Base-by-base conservation (phyloP, 2,329 filamentous ascomycete species). In the Neurospora sp. region DNA sequence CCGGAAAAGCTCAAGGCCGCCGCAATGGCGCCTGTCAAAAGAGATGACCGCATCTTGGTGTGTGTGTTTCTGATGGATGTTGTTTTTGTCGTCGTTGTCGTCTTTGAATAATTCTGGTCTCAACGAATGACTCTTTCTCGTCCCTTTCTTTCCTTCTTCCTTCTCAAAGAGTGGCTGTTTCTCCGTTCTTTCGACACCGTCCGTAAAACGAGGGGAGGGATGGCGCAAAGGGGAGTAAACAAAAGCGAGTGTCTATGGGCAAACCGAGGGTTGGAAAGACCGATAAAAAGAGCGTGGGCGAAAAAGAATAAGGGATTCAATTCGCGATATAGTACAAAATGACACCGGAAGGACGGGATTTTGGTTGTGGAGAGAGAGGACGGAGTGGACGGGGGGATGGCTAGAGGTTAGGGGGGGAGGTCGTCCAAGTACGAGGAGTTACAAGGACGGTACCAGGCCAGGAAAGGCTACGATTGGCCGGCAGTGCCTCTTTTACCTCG, bases 1-100 rank as follows among this genome's bases (percentile, higher is more conserved):
- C 74, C 73, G 36, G 76, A 68, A 33, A 77, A 73, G 71, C 73
- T 73, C 71, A 77, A 46, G 65, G 70, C 72, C 19, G 75, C 70
- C 66, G 74, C 75, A 36, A 71, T 67, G 67, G 73, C 73, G 46
- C 70, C 66, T 36, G 69, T 71, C 17, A 75, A 43, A 68, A 72
- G 40, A 43, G 74, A 74, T 19, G 71, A 6, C 40, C 71, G 70
- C 74, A 75, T 75, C 28, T 19, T 71, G 65, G 8, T 8, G 52
- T 62, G 52, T 62, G 23, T 62, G 52, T 62, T 17, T 33, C 52
- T 62, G 23, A 17, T 17, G 52, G 23, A 33, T 62, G 52, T 62
- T 62, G 52, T 8, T 17, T 28, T 17, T 62, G 52, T 62, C 23
- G 52, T 33, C 52, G 52, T 33, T 33, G 23, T 57, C 52, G 43